Evolutionary conservation across 495 filamentous ascomycete genomes (phyloP), one percentile per base, ranked within the genome.

Genomic region (Neurospora sp.): DNA sequence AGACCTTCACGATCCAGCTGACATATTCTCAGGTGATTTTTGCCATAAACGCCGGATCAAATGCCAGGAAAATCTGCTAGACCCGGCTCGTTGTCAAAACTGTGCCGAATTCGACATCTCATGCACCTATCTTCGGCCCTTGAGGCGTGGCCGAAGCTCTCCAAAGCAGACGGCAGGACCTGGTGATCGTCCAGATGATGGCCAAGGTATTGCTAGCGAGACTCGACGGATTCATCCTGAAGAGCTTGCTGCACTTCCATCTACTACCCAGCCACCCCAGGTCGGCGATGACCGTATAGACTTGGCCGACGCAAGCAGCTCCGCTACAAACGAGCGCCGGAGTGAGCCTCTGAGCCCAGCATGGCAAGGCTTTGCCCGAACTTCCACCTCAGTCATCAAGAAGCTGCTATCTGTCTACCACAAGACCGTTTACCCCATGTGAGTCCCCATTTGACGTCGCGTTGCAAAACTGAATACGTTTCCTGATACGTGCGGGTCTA

Each of bases 341-440:
- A 72, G 18, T 70, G 42, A 75, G 70, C 62, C 71, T 35, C 69
- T 74, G 70, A 70, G 74, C 74, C 70, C 62, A 72, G 72, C 69
- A 70, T 74, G 72, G 71, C 62, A 73, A 69, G 42, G n/a, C 44
- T 75, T 77, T 39, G 72, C 77, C 71, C 48, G 72, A 37, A 69
- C 69, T 44, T 42, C 72, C 20, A 74, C 75, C 70, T 69, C 72
- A 23, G 42, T 77, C 48, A 70, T 72, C 14, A 72, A 81, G 70
- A 73, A 37, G 39, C 77, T 84, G 20, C 78, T 86, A 18, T 80
- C 83, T 27, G 76, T 85, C 11, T 86, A 85, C 75, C 84, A 83
- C 41, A 81, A 85, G 72, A 81, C 85, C 48, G 81, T 85, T 69
- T 83, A 77, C 75, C 75, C 71, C 41, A 85, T 85, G 74, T 74